These are phyloP conservation scores for Hymenoscyphus linearis DNA, from an alignment of 2,329 filamentous ascomycete genomes.

Conservation along the genomic window DNA sequence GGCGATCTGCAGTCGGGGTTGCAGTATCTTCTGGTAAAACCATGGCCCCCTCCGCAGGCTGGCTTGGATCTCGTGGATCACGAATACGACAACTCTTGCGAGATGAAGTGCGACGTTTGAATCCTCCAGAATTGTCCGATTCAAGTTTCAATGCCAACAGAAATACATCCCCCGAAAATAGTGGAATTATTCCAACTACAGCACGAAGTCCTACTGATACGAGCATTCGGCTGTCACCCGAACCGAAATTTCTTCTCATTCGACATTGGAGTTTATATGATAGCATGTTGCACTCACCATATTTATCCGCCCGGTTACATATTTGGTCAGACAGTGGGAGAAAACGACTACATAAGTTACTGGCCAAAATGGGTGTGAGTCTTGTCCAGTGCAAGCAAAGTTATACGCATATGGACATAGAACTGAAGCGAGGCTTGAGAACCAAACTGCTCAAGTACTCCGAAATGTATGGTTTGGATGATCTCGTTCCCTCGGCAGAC, in stretches of 20 bases:
- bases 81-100: conserved; percentile 79
- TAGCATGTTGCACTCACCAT: conserved; percentile 96
- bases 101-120: conserved; percentile 90
- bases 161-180: conserved; percentile 57
- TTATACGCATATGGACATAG: conserved; percentile 98
- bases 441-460: conserved; percentile 87
- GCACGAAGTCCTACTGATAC: conserved; percentile 86
- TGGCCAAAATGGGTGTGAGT: conserved; percentile 97
- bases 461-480: conserved; percentile 87
- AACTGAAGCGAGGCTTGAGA: conserved; percentile 81
- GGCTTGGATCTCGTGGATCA: conserved; percentile 77
- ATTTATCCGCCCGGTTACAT: conserved; percentile 84
- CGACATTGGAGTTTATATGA: conserved; percentile 97
- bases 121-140: conserved; percentile 65
- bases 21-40: conserved; percentile 56
- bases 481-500: conserved; percentile 76
- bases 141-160: conserved; percentile 53
- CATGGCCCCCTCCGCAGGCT: conserved; percentile 55
- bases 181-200: conserved; percentile 82
- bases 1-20: conserved; percentile 75
- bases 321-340: conserved; percentile 90
- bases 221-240: conserved; percentile 85
- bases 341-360: conserved; percentile 84
- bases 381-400: conserved; percentile 90
- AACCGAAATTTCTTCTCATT: conserved; percentile 87